phyloP scores from a whole-genome alignment of 768 basidiomycete genomes.

The Boletus patriciae region DNA sequence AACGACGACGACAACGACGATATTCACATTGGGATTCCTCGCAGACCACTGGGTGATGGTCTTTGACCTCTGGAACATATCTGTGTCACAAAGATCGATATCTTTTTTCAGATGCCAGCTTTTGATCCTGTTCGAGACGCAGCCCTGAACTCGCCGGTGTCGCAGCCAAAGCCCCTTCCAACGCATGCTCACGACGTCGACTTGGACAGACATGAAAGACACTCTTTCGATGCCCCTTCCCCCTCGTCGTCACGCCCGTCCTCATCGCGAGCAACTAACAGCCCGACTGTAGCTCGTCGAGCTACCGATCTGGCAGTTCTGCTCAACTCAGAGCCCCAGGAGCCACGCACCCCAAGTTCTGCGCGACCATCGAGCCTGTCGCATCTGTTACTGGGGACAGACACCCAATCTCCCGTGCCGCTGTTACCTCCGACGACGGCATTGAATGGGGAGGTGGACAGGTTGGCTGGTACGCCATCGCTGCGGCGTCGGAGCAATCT shows the following conservation, averaged over 20 bases:
- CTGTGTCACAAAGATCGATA: background rate
- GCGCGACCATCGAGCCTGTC: conserved; percentile 46
- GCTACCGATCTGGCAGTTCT: conserved; percentile 78
- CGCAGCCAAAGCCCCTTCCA: conserved; percentile 42
- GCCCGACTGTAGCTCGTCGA: conserved; percentile 54
- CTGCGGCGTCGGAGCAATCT: conserved; percentile 33
- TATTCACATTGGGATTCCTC: background rate
- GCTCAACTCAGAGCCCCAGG: conserved; percentile 61
- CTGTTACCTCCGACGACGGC: conserved; percentile 10
- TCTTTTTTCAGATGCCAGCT: conserved; percentile 35
- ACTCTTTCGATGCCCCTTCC: conserved; percentile 35
- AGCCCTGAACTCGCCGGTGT: conserved; percentile 73
- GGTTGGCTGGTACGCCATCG: conserved; percentile 23
- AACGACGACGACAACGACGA: conserved; percentile 15
- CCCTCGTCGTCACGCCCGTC: conserved; percentile 39
- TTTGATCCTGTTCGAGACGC: conserved; percentile 90
- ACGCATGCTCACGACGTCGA: conserved; percentile 27
- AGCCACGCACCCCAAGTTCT: conserved; percentile 36
- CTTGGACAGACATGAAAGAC: conserved; percentile 28
- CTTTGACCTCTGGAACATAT: conserved; percentile 10
- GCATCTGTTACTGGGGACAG: conserved; percentile 37
- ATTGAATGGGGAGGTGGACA: conserved; percentile 29
- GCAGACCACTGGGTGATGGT: conserved; percentile 11
- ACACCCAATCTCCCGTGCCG: conserved; percentile 24
- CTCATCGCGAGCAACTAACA: conserved; percentile 36